Evolutionary conservation across 139 green algal species (phyloP).

Genomic region (Astrephomene gubernaculifera): DNA sequence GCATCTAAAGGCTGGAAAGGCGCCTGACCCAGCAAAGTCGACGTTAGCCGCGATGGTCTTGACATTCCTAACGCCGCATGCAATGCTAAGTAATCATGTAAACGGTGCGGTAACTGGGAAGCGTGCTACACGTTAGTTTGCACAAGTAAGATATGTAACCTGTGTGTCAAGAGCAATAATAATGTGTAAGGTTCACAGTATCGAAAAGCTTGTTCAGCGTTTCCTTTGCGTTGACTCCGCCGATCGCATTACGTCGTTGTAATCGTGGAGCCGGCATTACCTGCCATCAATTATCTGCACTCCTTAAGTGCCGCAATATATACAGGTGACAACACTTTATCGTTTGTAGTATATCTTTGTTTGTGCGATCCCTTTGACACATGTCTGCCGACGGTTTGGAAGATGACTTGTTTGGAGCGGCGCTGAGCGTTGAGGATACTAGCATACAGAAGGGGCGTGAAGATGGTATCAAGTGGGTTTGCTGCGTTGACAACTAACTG

Average conservation of each 20-base stretch:
- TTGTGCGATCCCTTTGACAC: too few species aligned
- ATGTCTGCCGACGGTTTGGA: background rate
- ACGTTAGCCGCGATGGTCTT: background rate
- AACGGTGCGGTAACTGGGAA: background rate
- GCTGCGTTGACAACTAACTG: background rate
- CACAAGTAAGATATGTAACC: background rate
- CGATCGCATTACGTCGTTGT: too few species aligned
- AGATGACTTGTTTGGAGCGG: slow-evolving; percentile 27
- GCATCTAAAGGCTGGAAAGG: background rate
- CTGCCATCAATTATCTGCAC: too few species aligned
- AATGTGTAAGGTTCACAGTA: too few species aligned
- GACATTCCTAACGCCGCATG: background rate
- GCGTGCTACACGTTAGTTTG: too few species aligned
- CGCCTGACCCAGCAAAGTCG: background rate
- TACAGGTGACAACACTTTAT: too few species aligned
- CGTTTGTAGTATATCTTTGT: too few species aligned
- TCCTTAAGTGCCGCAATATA: too few species aligned
- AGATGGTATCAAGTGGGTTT: slow-evolving; percentile 23
- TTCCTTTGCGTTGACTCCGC: too few species aligned
- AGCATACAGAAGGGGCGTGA: slow-evolving; percentile 18
- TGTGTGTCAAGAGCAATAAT: too few species aligned
- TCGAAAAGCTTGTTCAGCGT: too few species aligned
- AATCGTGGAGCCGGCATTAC: too few species aligned
- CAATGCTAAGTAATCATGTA: background rate
- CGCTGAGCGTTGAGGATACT: slow-evolving; percentile 14